A percentile compares a stretch with the other conserved stretches of the same genome.
Conservation (phyloP, 257 asterid genomes). For the Lithospermum erythrorhizon region DNA sequence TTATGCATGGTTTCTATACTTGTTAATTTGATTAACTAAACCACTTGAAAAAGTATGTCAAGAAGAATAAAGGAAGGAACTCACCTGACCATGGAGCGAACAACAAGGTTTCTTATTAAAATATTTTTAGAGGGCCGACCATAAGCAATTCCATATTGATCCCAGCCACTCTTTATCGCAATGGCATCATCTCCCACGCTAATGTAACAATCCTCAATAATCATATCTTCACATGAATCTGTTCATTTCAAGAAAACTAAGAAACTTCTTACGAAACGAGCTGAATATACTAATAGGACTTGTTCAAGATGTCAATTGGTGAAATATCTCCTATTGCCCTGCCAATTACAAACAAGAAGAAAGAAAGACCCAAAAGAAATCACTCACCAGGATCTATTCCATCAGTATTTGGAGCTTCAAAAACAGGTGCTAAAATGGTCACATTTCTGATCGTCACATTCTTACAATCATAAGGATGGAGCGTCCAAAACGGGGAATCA, state of each 20-base stretch:
- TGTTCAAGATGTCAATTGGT: background rate
- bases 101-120: conserved; percentile 66
- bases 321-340: background rate
- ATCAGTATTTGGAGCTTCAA: conserved; percentile 44
- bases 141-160: conserved; percentile 75
- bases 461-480: conserved; percentile 45
- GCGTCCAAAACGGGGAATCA: conserved; percentile 47
- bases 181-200: conserved; percentile 92
- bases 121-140: conserved; percentile 72
- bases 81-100: conserved; percentile 94
- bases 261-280: background rate
- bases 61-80: conserved; percentile 4
- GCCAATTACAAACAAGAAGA: background rate
- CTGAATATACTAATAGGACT: background rate
- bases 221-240: conserved; percentile 94
- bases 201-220: conserved; percentile 91
- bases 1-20: background rate
- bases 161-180: conserved; percentile 99
- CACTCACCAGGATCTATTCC: conserved; percentile 41
- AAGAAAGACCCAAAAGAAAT: background rate
- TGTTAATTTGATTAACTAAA: background rate
- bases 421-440: conserved; percentile 34
- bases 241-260: conserved; percentile 15
- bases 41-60: background rate
- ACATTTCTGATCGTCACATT: conserved; percentile 28